phyloP scores from a whole-genome alignment of 257 asterid species.

The Solanum dulcamara region DNA sequence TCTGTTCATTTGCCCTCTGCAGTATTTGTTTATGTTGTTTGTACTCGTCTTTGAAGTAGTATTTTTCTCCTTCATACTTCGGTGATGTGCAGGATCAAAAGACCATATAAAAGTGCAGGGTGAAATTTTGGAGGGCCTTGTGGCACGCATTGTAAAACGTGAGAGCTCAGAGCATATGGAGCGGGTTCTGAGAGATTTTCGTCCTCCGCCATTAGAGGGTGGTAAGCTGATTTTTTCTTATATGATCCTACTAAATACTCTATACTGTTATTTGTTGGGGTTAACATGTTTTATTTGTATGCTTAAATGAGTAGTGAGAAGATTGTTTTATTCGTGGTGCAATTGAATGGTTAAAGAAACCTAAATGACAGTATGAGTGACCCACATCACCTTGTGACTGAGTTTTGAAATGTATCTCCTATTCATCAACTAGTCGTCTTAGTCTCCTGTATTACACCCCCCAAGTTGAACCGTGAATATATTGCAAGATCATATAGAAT shows the following conservation, averaged over 20 bases:
- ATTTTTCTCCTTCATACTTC: not conserved
- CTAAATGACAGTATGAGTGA: not conserved
- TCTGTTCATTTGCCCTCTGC: not conserved
- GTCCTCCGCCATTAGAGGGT: conserved; percentile 60
- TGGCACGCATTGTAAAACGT: conserved; percentile 79
- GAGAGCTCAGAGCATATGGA: conserved; percentile 71
- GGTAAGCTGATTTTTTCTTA: conserved; percentile 29
- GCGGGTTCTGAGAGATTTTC: conserved; percentile 63
- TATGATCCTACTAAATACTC: not conserved
- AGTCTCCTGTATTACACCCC: not conserved
- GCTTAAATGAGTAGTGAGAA: not conserved
- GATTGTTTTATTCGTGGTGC: not conserved
- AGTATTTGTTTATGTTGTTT: not conserved
- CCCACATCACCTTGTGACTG: not conserved
- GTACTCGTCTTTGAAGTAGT: not conserved
- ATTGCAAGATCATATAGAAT: not conserved
- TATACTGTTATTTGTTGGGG: not conserved
- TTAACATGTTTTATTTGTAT: not conserved
- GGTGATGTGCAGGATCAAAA: conserved; percentile 52
- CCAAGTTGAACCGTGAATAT: not conserved
- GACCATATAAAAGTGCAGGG: conserved; percentile 90
- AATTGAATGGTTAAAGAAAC: not conserved
- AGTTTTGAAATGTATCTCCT: not conserved
- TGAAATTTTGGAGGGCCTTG: conserved; percentile 97
- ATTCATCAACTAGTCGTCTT: not conserved